Base-by-base conservation (phyloP, 2,329 filamentous ascomycete species). In the Aciculosporium take region DNA sequence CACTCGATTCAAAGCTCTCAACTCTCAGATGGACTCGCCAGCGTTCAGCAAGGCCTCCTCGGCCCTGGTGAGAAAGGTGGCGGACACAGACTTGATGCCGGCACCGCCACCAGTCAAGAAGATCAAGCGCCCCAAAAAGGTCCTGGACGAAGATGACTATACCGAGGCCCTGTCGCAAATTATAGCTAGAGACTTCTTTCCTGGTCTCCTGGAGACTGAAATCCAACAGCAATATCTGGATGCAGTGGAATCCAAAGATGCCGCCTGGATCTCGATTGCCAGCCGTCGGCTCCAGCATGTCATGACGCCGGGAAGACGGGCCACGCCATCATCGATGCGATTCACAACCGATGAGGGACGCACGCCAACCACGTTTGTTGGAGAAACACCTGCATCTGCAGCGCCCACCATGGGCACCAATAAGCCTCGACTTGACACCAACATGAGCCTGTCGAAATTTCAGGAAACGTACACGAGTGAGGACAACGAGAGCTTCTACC, bases 401-500 rank as follows among this genome's bases (percentile, higher is more conserved):
- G 61, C 56, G 18, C 61, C 62, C 29, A 56, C 61, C 8, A 57
- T 54, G 18, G 53, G 57, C 13, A 55, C 58, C 15, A 58, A 62
- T 39, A 66, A 63, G 41, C 64, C 65, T 44, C 61, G 69, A 25
- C 67, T 85, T 15, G 80, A 94, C 56, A 77, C 80, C 32, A 81
- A 80, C 51, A 77, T 96, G 68, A 87, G 81, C 45, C 71, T 98
- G 1, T 77, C 80, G 40, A 76, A 80, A 1, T 98, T 95, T 53
- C 91, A 98, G 56, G 74, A 83, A 3, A 89, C 84, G 50, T 96
- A 95, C 63, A 98, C 89, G 1, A 94, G 86, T 54, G 91, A 98
- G 60, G 91, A 98, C 58, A 96, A 96, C 56, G 91, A 95, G 57
- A 93, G 84, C 51, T 96, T 98, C 65, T 94, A 94, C 61, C 82